phyloP scores from a whole-genome alignment of 805 yeast genomes.

The Pichia pseudocactophila region DNA sequence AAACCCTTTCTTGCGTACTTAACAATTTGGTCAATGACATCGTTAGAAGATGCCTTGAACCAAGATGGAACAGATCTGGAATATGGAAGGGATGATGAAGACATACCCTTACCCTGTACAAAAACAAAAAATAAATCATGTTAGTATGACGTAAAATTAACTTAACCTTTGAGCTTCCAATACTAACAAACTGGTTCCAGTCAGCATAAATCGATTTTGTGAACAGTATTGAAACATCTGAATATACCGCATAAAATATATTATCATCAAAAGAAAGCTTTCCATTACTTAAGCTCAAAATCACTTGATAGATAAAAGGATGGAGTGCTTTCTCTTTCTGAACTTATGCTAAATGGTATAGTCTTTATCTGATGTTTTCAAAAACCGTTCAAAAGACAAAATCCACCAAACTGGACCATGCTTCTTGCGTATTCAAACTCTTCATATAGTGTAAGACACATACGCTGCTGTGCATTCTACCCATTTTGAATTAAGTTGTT shows the following conservation, averaged over 20 bases:
- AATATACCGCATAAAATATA: background rate
- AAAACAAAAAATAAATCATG: constrained; percentile 12
- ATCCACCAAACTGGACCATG: constrained; percentile 28
- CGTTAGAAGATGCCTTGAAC: constrained; percentile 95
- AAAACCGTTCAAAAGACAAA: constrained; percentile 5
- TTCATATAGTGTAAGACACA: constrained; percentile 34
- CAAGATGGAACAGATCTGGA: constrained; percentile 98
- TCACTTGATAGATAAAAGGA: background rate
- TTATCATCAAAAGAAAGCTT: background rate
- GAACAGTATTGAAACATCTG: background rate
- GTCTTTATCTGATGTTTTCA: background rate
- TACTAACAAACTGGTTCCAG: constrained; percentile 41
- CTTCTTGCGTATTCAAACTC: constrained; percentile 19
- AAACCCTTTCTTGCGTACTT: constrained; percentile 99
- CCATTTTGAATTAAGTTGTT: constrained; percentile 57
- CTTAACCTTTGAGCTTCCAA: constrained; percentile 20
- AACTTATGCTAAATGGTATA: background rate
- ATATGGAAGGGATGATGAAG: constrained; percentile 98
- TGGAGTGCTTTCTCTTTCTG: background rate
- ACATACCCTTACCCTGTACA: constrained; percentile 94
- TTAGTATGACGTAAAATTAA: constrained; percentile 20
- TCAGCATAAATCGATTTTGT: constrained; percentile 29
- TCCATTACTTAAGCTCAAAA: background rate
- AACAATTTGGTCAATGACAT: constrained; percentile 95
- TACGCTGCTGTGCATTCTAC: constrained; percentile 99